phyloP scores from a whole-genome alignment of 345 rosid species.

The Sisymbrium irio region DNA sequence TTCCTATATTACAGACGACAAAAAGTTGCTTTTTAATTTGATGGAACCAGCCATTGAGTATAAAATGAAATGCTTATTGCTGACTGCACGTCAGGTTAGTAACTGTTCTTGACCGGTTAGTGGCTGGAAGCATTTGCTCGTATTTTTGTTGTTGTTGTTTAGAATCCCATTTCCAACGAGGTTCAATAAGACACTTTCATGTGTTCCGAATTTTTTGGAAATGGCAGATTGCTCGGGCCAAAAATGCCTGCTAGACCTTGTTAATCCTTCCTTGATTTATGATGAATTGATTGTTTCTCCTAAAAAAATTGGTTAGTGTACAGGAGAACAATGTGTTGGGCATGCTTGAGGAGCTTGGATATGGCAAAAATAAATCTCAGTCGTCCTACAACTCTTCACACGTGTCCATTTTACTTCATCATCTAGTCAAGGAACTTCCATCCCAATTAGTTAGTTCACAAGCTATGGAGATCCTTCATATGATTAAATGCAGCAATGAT shows the following conservation, averaged over 20 bases:
- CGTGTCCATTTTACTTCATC: constrained; percentile 72
- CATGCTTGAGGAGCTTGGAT: constrained; percentile 62
- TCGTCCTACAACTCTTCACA: constrained; percentile 41
- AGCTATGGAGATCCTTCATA: constrained; percentile 60
- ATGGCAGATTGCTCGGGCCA: neutral
- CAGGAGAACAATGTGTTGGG: constrained; percentile 43
- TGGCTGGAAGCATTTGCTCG: neutral
- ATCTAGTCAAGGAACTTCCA: constrained; percentile 79
- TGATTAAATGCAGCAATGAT: constrained; percentile 71
- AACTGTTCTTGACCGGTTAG: constrained; percentile 1
- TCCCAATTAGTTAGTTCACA: constrained; percentile 52
- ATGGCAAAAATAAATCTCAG: constrained; percentile 49
- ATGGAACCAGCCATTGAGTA: constrained; percentile 83
- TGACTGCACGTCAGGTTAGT: constrained; percentile 68
- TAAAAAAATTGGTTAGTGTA: constrained; percentile 39
- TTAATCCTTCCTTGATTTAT: constrained; percentile 9
- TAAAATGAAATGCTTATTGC: constrained; percentile 62
- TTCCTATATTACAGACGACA: constrained; percentile 44
- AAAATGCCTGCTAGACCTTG: neutral
- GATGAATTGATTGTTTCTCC: constrained; percentile 32
- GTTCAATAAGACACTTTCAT: neutral
- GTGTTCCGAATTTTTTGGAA: neutral
- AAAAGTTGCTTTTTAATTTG: constrained; percentile 54
- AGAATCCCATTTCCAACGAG: neutral
- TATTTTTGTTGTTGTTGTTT: neutral